phyloP scores from a whole-genome alignment of 176 grass and related monocot species.

The Guadua angustifolia region DNA sequence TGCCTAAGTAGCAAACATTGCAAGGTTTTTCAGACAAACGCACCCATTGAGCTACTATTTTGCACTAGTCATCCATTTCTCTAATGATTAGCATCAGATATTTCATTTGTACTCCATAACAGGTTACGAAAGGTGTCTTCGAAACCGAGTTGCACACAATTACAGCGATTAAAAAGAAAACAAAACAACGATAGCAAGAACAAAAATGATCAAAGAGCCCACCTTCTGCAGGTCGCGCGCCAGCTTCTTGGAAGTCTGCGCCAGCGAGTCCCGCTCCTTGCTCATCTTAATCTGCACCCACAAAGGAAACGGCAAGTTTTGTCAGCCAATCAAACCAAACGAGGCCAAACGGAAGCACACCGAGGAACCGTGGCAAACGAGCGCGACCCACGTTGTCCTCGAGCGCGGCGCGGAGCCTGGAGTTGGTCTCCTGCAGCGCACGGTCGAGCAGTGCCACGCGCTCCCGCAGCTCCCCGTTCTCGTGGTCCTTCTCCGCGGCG shows the following conservation, averaged over 20 bases:
- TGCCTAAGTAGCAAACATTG: neutral
- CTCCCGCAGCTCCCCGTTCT: slow-evolving; percentile 73
- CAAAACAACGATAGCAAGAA: too few species aligned
- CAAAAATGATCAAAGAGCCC: neutral
- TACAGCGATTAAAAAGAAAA: neutral
- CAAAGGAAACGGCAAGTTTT: neutral
- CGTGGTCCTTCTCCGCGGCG: slow-evolving; percentile 59
- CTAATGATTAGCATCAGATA: neutral
- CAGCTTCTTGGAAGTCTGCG: slow-evolving; percentile 77
- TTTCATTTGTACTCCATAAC: neutral
- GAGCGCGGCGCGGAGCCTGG: slow-evolving; percentile 62
- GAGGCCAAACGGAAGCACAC: neutral
- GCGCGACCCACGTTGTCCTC: slow-evolving; percentile 81
- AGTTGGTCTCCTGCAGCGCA: slow-evolving; percentile 69
- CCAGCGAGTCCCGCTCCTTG: slow-evolving; percentile 82
- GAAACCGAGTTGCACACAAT: neutral
- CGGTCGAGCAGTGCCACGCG: slow-evolving; percentile 68
- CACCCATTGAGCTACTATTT: neutral
- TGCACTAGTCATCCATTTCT: neutral
- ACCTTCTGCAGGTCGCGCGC: slow-evolving; percentile 84
- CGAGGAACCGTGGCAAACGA: neutral
- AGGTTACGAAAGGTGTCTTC: neutral
- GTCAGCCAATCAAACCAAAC: neutral
- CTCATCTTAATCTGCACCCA: slow-evolving; percentile 67
- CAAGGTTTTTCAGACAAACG: neutral